These are phyloP conservation scores for Triticum aestivum DNA, from an alignment of 176 grass and related monocot species.

Conservation along the genomic window IWGSC_CS_RefSeq_v2.1 NC_057798.1:136153659-136154158, in stretches of 20 bases:
- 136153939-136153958: background rate
- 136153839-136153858: background rate
- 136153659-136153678: too few species aligned
- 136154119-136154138: slow-evolving; percentile 21
- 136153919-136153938: background rate
- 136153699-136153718: slow-evolving; percentile 17
- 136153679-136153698: background rate
- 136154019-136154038: background rate
- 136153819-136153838: background rate
- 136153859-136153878: slow-evolving; percentile 14
- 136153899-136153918: background rate
- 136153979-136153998: background rate
- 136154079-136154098: background rate
- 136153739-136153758: background rate
- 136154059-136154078: background rate
- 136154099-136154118: slow-evolving; percentile 19
- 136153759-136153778: slow-evolving; percentile 30
- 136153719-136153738: slow-evolving; percentile 13
- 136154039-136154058: background rate
- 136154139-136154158: slow-evolving; percentile 31
- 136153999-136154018: too few species aligned
- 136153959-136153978: background rate
- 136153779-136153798: slow-evolving; percentile 26
- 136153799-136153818: slow-evolving; percentile 2
- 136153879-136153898: slow-evolving; percentile 6